Conservation (phyloP, 345 rosid species). For the Eutrema heterophyllum region DNA sequence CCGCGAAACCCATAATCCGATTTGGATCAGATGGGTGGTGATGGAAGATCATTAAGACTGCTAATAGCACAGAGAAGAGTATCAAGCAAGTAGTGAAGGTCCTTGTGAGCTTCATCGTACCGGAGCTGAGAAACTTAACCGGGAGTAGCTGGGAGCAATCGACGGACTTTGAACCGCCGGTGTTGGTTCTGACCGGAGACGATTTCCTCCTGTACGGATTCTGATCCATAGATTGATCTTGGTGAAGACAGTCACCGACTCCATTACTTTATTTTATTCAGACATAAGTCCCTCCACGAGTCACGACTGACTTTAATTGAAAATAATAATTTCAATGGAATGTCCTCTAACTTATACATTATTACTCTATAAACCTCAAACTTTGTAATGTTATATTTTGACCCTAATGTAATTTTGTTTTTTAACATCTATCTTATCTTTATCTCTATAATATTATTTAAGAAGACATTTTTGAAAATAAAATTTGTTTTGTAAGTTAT, state of each 20-base stretch:
- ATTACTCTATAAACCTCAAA: not conserved
- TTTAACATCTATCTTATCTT: no score
- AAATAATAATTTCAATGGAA: not conserved
- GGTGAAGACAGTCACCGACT: slow-evolving; percentile 26
- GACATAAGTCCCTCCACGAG: slow-evolving; percentile 17
- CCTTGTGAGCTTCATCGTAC: slow-evolving; percentile 21
- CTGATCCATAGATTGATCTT: slow-evolving; percentile 29
- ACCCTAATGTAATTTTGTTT: no score
- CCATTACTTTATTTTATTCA: slow-evolving; percentile 10
- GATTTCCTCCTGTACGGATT: slow-evolving; percentile 19
- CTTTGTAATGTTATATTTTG: not conserved
- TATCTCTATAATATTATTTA: no score
- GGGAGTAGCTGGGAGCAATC: no score
- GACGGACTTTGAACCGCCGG: not conserved
- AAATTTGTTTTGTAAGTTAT: no score
- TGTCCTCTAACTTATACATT: not conserved
- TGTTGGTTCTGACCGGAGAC: slow-evolving; percentile 26
- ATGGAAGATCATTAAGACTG: slow-evolving; percentile 35
- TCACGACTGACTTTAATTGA: not conserved
- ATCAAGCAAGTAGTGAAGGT: slow-evolving; percentile 37
- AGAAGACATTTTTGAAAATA: no score
- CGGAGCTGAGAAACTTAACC: no score
- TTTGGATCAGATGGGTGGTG: slow-evolving; percentile 31
- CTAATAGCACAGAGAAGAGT: slow-evolving; percentile 34
- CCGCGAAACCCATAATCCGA: slow-evolving; percentile 38